Conservation (phyloP, 352 stramenopile genomes). For the Globisporangium rhizosaccharum region DNA sequence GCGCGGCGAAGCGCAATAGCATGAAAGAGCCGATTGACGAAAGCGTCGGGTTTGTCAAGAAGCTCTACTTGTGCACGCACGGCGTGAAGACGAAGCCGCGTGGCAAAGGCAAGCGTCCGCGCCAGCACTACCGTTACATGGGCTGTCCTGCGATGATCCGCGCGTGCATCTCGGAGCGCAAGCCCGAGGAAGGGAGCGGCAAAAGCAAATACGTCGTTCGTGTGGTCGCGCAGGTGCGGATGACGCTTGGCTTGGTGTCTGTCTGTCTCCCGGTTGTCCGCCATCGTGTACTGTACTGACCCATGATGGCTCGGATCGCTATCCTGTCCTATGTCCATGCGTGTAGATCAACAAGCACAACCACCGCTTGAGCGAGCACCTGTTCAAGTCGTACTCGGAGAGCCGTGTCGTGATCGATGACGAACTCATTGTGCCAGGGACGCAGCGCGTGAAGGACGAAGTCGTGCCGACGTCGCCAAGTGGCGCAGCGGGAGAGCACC, state of each 20-base stretch:
- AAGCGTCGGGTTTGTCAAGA: conserved; percentile 81
- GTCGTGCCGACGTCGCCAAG: conserved; percentile 3
- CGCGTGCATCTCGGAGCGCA: conserved; percentile 76
- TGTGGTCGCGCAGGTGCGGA: conserved; percentile 64
- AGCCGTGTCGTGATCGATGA: conserved; percentile 84
- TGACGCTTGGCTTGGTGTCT: background rate
- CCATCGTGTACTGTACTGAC: background rate
- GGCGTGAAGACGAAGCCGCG: conserved; percentile 81
- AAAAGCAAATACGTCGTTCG: conserved; percentile 83
- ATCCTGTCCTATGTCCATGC: background rate
- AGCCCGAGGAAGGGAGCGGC: conserved; percentile 39
- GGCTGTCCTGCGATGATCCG: conserved; percentile 80
- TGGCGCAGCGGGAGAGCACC: conserved; percentile 17
- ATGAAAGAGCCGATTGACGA: conserved; percentile 84
- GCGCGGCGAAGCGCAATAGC: conserved; percentile 78
- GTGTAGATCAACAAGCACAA: conserved; percentile 79
- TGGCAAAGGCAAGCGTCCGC: conserved; percentile 71
- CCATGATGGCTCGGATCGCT: background rate
- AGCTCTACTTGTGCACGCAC: conserved; percentile 80
- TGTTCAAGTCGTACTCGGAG: conserved; percentile 86
- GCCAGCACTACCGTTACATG: conserved; percentile 83
- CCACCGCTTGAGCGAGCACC: conserved; percentile 76
- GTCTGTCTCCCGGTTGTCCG: no score
- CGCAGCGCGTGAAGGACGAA: conserved; percentile 55
- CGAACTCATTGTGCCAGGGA: conserved; percentile 51